Evolutionary conservation across 306 rosid species (phyloP).

Genomic region (Dryas octopetala): DNA sequence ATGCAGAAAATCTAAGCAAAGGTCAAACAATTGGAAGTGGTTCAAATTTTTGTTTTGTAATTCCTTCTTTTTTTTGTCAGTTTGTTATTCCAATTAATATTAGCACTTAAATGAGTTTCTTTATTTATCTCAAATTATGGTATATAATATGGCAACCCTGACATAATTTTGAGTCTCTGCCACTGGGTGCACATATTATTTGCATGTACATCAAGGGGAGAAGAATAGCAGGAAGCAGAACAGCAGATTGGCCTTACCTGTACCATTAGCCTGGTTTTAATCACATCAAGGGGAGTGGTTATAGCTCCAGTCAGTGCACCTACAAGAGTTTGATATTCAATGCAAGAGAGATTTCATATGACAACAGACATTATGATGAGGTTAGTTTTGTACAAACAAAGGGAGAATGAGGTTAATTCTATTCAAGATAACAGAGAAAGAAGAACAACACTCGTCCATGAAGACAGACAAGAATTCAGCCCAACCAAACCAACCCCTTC

Average conservation of each 20-base stretch:
- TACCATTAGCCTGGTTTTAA: slow-evolving; percentile 90
- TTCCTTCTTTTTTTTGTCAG: too few species aligned
- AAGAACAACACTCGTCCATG: not conserved
- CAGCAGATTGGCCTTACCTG: slow-evolving; percentile 52
- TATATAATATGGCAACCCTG: not conserved
- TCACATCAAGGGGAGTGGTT: slow-evolving; percentile 94
- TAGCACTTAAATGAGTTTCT: not conserved
- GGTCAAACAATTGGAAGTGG: not conserved
- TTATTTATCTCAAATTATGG: not conserved
- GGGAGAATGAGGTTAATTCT: not conserved
- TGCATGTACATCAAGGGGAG: not conserved
- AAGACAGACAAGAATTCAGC: not conserved
- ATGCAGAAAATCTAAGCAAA: slow-evolving; percentile 12
- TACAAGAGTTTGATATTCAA: slow-evolving; percentile 28
- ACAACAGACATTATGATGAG: not conserved
- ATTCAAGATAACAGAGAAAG: not conserved
- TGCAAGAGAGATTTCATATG: not conserved
- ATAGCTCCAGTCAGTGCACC: slow-evolving; percentile 96
- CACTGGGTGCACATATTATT: not conserved
- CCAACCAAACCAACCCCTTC: not conserved
- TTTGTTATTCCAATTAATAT: not conserved
- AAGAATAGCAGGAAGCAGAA: slow-evolving; percentile 1
- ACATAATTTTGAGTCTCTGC: not conserved
- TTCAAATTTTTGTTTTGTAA: not conserved
- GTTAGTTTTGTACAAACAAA: not conserved